A percentile compares a stretch with the other conserved stretches of the same genome.
These are phyloP conservation scores for Fraxinus platypoda DNA, from an alignment of 305 asterid species.

Conservation along the genomic window DNA sequence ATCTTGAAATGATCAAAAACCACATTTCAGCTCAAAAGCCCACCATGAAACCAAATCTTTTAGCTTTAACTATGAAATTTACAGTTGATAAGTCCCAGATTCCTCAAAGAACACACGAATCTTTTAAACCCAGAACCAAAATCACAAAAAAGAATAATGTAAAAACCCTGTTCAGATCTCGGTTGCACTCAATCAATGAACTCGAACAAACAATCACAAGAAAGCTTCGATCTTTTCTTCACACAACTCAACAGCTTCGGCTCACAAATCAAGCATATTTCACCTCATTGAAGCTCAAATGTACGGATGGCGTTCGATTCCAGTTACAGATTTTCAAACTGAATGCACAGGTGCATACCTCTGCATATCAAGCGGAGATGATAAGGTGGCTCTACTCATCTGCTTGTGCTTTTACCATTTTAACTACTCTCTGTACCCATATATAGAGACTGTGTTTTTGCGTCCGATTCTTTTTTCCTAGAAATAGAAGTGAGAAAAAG, in stretches of 20 bases:
- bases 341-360: slow-evolving; percentile 30
- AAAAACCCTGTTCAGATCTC: slow-evolving; percentile 36
- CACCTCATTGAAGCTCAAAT: slow-evolving; percentile 3
- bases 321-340: slow-evolving; percentile 12
- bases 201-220: background rate
- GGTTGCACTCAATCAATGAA: slow-evolving; percentile 10
- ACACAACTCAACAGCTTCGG: slow-evolving; percentile 18
- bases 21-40: slow-evolving; percentile 27
- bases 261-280: slow-evolving; percentile 19
- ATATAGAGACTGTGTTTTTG: slow-evolving; percentile 20
- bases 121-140: background rate
- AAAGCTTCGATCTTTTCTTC: slow-evolving; percentile 5
- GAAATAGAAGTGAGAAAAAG: slow-evolving; percentile 34
- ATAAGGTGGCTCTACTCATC: background rate
- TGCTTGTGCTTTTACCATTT: slow-evolving; percentile 14
- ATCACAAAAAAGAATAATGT: background rate
- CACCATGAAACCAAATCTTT: background rate
- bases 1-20: slow-evolving; percentile 11
- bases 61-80: slow-evolving; percentile 12
- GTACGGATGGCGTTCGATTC: slow-evolving; percentile 8
- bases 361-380: background rate
- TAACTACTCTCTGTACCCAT: background rate
- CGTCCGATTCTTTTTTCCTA: slow-evolving; percentile 24
- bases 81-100: background rate
- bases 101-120: background rate